Percentiles rank a stretch among this genome's conserved stretches.
These are phyloP conservation scores for Phytophthora cryptogea DNA, from an alignment of 352 stramenopile genomes.

Conservation along the genomic window DNA sequence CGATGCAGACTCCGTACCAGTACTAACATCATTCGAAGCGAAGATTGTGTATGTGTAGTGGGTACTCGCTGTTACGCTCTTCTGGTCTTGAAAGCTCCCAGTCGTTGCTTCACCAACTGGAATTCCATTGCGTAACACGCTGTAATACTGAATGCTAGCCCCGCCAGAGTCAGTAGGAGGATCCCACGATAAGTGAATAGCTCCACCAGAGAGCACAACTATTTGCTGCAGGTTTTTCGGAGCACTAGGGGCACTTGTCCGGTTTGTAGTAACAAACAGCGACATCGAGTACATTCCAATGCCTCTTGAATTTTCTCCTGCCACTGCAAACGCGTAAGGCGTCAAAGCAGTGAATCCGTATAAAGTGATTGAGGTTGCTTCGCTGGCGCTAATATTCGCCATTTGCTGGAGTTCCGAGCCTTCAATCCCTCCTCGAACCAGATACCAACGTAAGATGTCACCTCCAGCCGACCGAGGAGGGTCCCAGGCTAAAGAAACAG, in stretches of 20 bases:
- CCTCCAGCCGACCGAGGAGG: constrained; percentile 45
- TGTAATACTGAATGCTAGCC: constrained; percentile 40
- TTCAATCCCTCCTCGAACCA: constrained; percentile 22
- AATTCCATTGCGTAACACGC: constrained; percentile 40
- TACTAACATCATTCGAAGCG: constrained; percentile 32
- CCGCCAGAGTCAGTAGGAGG: constrained; percentile 45
- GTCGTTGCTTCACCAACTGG: constrained; percentile 12
- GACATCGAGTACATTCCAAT: constrained; percentile 40
- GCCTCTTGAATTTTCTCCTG: constrained; percentile 44
- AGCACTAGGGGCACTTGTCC: constrained; percentile 31
- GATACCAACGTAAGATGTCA: constrained; percentile 32
- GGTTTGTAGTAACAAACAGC: constrained; percentile 33
- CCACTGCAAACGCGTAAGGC: constrained; percentile 43
- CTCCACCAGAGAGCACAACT: constrained; percentile 39
- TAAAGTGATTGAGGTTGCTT: constrained; percentile 16
- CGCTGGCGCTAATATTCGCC: constrained; percentile 21
- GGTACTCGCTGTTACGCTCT: constrained; percentile 26
- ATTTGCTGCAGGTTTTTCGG: constrained; percentile 42
- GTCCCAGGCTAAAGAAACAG: constrained; percentile 52
- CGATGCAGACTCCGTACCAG: background rate
- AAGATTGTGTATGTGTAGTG: constrained; percentile 51
- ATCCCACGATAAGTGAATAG: constrained; percentile 47
- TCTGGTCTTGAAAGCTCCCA: constrained; percentile 34
- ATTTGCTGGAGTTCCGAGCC: constrained; percentile 3
- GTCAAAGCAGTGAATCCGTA: constrained; percentile 34